Percentiles rank a stretch among this genome's conserved stretches.
Conservation (phyloP, 331 rosid genomes). For the Arachis monticola region DNA sequence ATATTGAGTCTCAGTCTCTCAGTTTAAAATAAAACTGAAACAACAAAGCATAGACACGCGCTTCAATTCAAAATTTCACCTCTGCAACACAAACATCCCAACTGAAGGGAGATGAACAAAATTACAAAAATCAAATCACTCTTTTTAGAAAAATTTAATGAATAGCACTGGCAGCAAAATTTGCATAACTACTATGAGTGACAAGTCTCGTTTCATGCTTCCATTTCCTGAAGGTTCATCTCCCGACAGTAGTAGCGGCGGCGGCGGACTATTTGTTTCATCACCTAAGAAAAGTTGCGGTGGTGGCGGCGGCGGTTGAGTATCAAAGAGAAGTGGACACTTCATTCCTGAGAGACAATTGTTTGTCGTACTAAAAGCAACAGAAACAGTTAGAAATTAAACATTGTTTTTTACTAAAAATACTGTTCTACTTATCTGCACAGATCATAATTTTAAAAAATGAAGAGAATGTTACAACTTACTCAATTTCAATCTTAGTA, state of each 20-base stretch:
- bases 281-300: conserved; percentile 12
- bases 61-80: neutral
- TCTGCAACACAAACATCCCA: neutral
- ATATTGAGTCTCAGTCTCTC: too few relatives aligned
- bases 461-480: conserved; percentile 22
- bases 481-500: conserved; percentile 44
- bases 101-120: neutral
- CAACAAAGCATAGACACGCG: neutral
- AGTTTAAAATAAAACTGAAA: neutral
- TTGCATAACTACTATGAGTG: conserved; percentile 29
- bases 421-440: neutral
- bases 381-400: neutral
- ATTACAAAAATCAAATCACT: neutral
- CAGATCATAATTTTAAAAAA: neutral
- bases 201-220: conserved; percentile 28
- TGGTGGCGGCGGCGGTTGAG: conserved; percentile 17
- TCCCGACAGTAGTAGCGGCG: conserved; percentile 25
- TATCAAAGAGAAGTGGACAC: conserved; percentile 19
- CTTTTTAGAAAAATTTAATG: conserved; percentile 9
- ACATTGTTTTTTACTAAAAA: neutral
- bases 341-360: conserved; percentile 40
- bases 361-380: conserved; percentile 32
- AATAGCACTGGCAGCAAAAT: conserved; percentile 35
- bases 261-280: conserved; percentile 33
- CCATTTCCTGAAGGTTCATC: conserved; percentile 23